Percentiles rank a stretch among this genome's conserved stretches.
These are phyloP conservation scores for Daldinia childiae DNA, from an alignment of 495 filamentous ascomycete genomes.

Conservation along the genomic window DNA sequence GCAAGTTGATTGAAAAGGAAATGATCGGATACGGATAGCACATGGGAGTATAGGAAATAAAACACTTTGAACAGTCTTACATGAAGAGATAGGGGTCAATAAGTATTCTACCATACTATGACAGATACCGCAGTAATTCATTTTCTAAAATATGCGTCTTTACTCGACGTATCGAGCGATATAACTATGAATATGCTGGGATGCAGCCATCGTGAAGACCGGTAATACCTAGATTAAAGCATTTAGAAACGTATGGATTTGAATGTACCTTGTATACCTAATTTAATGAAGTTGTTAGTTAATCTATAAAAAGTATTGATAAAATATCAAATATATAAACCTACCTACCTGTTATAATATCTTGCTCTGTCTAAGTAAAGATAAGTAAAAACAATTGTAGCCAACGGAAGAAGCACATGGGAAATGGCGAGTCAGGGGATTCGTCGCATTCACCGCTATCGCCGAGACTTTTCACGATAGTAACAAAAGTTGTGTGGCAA, in stretches of 20 bases:
- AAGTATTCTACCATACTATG: background rate
- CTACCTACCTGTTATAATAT: too few relatives aligned
- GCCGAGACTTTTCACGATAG: slow-evolving; percentile 33
- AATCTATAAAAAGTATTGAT: too few relatives aligned
- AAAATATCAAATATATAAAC: too few relatives aligned
- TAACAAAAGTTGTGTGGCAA: slow-evolving; percentile 17
- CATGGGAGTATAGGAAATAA: background rate
- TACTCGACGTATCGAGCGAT: too few relatives aligned
- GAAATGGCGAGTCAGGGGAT: slow-evolving; percentile 17
- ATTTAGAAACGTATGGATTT: too few relatives aligned
- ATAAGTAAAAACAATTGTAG: background rate
- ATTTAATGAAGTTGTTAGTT: too few relatives aligned
- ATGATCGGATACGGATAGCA: background rate
- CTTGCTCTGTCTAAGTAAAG: background rate
- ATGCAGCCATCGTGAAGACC: slow-evolving; percentile 52
- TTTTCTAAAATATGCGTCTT: background rate
- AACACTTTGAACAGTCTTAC: background rate
- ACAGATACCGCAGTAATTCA: background rate
- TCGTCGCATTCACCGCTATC: slow-evolving; percentile 25
- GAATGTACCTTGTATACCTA: too few relatives aligned
- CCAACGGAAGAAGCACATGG: slow-evolving; percentile 36
- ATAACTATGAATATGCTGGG: slow-evolving; percentile 60
- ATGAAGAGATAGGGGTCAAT: background rate
- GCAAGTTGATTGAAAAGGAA: background rate
- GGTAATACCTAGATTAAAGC: too few relatives aligned